Evolutionary conservation across 2,329 filamentous ascomycete species (phyloP).

Genomic region (Colletotrichum zoysiae): DNA sequence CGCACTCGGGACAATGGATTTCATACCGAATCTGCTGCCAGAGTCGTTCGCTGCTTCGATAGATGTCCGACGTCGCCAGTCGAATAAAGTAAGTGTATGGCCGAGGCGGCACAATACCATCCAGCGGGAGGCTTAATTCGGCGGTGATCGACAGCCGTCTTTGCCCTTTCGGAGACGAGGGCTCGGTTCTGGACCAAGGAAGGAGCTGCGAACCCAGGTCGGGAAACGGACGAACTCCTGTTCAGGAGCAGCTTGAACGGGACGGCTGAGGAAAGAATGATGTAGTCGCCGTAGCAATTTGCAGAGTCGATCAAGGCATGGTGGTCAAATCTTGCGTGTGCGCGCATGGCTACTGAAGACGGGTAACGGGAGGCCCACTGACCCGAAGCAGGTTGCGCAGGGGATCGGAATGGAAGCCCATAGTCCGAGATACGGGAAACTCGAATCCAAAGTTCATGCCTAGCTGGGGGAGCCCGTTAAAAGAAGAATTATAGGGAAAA

Average conservation of each 20-base stretch:
- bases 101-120: constrained; percentile 28
- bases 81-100: background rate
- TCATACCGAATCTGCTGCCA: background rate
- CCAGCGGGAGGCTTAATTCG: constrained; percentile 29
- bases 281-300: constrained; percentile 26
- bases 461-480: background rate
- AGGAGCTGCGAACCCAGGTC: constrained; percentile 16
- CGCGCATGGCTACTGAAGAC: background rate
- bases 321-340: background rate
- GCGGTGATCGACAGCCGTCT: constrained; percentile 37
- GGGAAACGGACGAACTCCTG: constrained; percentile 24
- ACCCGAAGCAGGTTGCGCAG: constrained; percentile 27
- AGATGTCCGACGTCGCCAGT: constrained; percentile 5
- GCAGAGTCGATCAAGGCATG: constrained; percentile 25
- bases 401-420: constrained; percentile 2
- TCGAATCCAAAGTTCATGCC: background rate
- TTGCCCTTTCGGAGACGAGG: constrained; percentile 28
- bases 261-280: constrained; percentile 28
- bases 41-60: background rate
- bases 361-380: constrained; percentile 16
- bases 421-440: constrained; percentile 12
- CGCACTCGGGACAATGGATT: background rate
- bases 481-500: background rate
- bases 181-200: constrained; percentile 28
- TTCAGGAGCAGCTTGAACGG: constrained; percentile 13